A percentile compares a stretch with the other conserved stretches of the same genome.
Evolutionary conservation across 148 eudicot species (phyloP).

Genomic region (Silene conica): DNA sequence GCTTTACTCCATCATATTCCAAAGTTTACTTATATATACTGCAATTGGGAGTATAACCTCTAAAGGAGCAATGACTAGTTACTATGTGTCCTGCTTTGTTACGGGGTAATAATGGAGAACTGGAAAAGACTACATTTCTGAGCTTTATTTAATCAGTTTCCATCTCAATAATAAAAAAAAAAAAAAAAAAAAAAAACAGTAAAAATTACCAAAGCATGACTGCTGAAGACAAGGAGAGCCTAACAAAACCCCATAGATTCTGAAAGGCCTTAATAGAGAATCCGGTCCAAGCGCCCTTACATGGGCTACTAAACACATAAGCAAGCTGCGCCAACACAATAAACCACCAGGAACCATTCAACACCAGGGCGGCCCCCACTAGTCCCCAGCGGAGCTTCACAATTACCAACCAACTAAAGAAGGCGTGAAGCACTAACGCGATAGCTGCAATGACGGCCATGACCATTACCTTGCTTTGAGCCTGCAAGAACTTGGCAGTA

Average conservation of each 20-base stretch:
- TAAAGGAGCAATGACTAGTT: too few relatives aligned
- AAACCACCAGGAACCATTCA: constrained; percentile 69
- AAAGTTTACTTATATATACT: too few relatives aligned
- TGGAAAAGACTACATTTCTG: too few relatives aligned
- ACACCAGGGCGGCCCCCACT: constrained; percentile 55
- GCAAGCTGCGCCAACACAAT: constrained; percentile 43
- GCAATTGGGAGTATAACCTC: too few relatives aligned
- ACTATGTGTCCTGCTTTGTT: too few relatives aligned
- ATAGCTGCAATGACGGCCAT: constrained; percentile 47
- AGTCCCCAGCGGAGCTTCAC: constrained; percentile 58
- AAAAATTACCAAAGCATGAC: constrained; percentile 53
- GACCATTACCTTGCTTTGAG: constrained; percentile 61
- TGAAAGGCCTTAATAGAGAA: constrained; percentile 46
- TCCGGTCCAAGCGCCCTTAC: constrained; percentile 52
- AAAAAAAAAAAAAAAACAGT: too few relatives aligned
- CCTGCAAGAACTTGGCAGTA: constrained; percentile 67
- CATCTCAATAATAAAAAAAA: too few relatives aligned
- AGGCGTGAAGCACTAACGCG: constrained; percentile 42
- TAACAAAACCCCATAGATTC: constrained; percentile 46
- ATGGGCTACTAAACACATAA: constrained; percentile 40
- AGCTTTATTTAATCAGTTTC: too few relatives aligned
- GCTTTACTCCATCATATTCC: too few relatives aligned
- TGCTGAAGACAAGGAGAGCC: constrained; percentile 56
- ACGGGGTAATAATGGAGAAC: too few relatives aligned
- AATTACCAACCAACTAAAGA: constrained; percentile 62